Percentiles rank a stretch among this genome's conserved stretches.
phyloP scores from a whole-genome alignment of 257 asterid genomes.

The Nicotiana tomentosiformis region DNA sequence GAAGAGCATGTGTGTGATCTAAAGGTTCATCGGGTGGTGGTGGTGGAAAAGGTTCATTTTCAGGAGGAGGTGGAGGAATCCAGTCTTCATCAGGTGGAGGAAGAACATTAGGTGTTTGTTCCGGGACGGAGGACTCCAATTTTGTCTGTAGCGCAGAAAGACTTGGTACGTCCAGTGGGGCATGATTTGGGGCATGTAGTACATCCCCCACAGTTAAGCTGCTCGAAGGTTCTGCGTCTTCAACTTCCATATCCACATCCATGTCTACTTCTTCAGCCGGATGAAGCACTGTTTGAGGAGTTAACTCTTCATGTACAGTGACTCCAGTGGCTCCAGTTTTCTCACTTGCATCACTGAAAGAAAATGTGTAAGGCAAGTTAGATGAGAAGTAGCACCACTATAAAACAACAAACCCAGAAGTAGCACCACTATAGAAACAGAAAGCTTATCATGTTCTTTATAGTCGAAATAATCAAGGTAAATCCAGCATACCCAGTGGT shows the following conservation, averaged over 20 bases:
- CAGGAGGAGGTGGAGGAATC: constrained; percentile 95
- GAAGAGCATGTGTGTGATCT: constrained; percentile 44
- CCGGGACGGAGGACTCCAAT: constrained; percentile 22
- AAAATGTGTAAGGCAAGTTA: neutral
- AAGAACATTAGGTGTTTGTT: constrained; percentile 20
- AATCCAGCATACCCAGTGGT: constrained; percentile 20
- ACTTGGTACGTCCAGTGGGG: constrained; percentile 28
- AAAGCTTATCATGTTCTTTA: constrained; percentile 12
- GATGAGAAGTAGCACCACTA: constrained; percentile 16
- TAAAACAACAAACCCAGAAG: neutral
- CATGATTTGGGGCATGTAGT: constrained; percentile 26
- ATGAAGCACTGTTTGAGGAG: constrained; percentile 27
- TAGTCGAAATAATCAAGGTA: neutral
- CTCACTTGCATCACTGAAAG: constrained; percentile 21
- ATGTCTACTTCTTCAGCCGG: constrained; percentile 73
- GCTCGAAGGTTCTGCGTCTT: constrained; percentile 48
- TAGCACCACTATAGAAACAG: constrained; percentile 20
- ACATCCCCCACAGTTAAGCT: constrained; percentile 24
- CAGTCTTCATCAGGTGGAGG: constrained; percentile 55
- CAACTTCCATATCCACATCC: constrained; percentile 99
- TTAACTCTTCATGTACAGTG: constrained; percentile 27
- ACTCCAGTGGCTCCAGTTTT: constrained; percentile 25
- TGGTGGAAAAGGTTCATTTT: constrained; percentile 79
- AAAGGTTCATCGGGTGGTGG: constrained; percentile 91
- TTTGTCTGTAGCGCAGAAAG: constrained; percentile 18